Evolutionary conservation across 148 eudicot species (phyloP).

Genomic region (Diospyros lotus): DNA sequence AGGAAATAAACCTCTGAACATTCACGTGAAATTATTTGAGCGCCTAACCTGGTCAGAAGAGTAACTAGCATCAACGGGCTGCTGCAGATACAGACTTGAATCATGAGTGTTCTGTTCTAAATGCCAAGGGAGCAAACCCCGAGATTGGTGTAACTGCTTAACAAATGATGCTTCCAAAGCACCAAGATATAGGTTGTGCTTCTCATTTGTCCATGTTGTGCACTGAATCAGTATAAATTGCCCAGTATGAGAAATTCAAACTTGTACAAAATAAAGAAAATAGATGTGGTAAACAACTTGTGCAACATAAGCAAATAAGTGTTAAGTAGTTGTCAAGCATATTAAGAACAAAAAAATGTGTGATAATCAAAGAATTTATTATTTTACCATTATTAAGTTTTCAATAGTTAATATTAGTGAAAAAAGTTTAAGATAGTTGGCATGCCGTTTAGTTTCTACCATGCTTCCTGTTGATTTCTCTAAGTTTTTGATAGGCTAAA

Average conservation of each 20-base stretch:
- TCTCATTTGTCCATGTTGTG: constrained; percentile 33
- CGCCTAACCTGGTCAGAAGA: constrained; percentile 21
- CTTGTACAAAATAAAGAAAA: neutral
- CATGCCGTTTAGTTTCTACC: neutral
- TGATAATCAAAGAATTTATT: neutral
- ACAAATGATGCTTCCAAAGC: constrained; percentile 41
- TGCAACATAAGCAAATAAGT: neutral
- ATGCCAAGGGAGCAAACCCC: constrained; percentile 11
- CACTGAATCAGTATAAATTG: constrained; percentile 13
- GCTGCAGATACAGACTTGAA: constrained; percentile 1
- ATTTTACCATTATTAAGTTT: neutral
- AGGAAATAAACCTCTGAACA: neutral
- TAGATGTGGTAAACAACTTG: neutral
- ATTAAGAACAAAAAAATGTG: neutral
- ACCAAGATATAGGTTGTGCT: constrained; percentile 31
- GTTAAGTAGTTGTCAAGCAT: neutral
- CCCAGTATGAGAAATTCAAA: neutral
- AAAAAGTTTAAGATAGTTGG: neutral
- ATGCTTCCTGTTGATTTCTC: neutral
- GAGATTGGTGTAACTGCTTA: constrained; percentile 30
- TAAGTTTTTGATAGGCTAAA: neutral
- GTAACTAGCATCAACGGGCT: neutral
- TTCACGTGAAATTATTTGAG: neutral
- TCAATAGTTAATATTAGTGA: neutral
- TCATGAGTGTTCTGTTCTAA: constrained; percentile 11